Evolutionary conservation across 805 yeast species (phyloP).

Genomic region (Naumovozyma dairenensis): DNA sequence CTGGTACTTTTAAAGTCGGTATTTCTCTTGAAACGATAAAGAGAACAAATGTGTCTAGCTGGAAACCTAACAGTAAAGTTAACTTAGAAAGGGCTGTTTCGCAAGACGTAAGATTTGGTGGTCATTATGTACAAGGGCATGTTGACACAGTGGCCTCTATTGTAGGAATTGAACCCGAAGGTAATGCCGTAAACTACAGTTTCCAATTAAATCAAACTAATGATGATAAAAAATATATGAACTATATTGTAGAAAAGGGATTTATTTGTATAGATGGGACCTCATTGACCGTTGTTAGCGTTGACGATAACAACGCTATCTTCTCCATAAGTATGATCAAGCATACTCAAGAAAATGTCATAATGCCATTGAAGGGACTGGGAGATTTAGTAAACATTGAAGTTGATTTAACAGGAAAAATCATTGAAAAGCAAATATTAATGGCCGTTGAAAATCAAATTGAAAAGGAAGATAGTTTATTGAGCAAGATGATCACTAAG

Average conservation of each 20-base stretch:
- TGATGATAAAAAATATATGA: conserved; percentile 47
- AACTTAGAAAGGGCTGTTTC: conserved; percentile 88
- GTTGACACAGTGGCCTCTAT: conserved; percentile 81
- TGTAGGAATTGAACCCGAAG: conserved; percentile 44
- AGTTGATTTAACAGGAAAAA: conserved; percentile 89
- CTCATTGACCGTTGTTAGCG: conserved; percentile 77
- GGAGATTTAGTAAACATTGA: conserved; percentile 78
- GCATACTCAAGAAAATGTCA: conserved; percentile 77
- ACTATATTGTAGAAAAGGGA: conserved; percentile 89
- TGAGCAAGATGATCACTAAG: conserved; percentile 40
- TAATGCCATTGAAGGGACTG: conserved; percentile 52
- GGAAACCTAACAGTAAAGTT: conserved; percentile 51
- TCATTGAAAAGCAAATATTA: conserved; percentile 77
- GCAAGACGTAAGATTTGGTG: conserved; percentile 76
- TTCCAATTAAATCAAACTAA: conserved; percentile 46
- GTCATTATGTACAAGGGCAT: conserved; percentile 97
- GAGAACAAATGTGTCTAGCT: conserved; percentile 62
- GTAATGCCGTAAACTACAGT: conserved; percentile 66
- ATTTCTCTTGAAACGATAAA: conserved; percentile 86
- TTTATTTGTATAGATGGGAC: conserved; percentile 90
- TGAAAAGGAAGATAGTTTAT: conserved; percentile 36
- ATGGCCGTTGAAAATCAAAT: conserved; percentile 46
- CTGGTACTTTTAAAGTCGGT: conserved; percentile 70
- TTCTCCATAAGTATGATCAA: conserved; percentile 87
- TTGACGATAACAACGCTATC: conserved; percentile 43